Base-by-base conservation (phyloP, 257 asterid species). In the Linaria vulgaris region DNA sequence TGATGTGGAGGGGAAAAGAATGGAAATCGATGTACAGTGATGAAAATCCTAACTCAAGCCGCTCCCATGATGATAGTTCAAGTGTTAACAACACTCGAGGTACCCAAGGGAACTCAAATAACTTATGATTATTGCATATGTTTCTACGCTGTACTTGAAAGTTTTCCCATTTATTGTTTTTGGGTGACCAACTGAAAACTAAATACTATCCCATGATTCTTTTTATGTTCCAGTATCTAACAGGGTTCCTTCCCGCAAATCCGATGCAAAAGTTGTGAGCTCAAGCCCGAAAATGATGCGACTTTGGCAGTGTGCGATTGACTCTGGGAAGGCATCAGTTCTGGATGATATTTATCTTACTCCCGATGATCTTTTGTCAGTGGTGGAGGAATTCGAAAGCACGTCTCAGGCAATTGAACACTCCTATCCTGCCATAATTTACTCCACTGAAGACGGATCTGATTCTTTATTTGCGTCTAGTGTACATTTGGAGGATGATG, bases 1-100 rank as follows among this genome's bases (percentile, higher is more conserved):
- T 94, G 61, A 82, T 94, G 90, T 94, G 99, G 97, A 87, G 97
- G 72, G 99, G 99, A 69, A 77, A 78, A 74, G 88, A 87, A 38
- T 94, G 99, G 99, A 77, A 85, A 71, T 82, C 96, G 6, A 73
- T 78, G 80, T 83, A 79, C 54, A 47, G 50, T 24, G 64, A 74
- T 48, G 85, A 72, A 54, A 38, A 76, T 61, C 79, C 83, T 5
- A 59, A 37, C 71, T 37, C 50, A 31, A 63, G 67, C 61, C 72
- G 67, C 47, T 67, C 78, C 25, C 53, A 63, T 6, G 58, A 14
- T 52, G 67, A 66, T 38, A 34, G 58, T 64, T 64, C 85, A n/a
- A 69, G 66, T 45, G 39, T 39, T 55, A 7, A 67, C 55, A 66
- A 62, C 63, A 54, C 50, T 38, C 64, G 85, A 84, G 95, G 96